Conservation (phyloP, 2,329 filamentous ascomycete genomes). For the Exophiala sp. region DNA sequence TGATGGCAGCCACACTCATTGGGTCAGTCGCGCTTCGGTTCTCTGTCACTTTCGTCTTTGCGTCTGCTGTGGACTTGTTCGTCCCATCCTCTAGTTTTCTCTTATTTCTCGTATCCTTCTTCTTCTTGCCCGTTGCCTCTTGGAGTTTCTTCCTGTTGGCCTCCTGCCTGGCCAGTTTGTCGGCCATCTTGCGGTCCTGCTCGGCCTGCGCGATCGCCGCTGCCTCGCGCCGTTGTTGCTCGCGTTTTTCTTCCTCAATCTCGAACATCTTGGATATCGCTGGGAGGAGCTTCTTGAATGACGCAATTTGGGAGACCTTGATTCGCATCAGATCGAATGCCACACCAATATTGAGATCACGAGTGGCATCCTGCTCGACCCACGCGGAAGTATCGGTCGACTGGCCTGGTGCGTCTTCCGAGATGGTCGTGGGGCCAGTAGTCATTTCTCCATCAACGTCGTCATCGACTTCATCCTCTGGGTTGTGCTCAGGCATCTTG, state of each 20-base stretch:
- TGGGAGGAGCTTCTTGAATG: conserved; percentile 56
- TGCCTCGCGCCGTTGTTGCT: conserved; percentile 12
- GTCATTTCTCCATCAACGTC: conserved; percentile 27
- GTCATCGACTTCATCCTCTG: conserved; percentile 27
- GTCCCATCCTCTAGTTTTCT: not conserved
- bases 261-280: conserved; percentile 53
- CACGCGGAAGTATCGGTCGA: conserved; percentile 2
- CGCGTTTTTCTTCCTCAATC: conserved; percentile 31
- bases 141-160: not conserved
- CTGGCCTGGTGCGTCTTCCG: not conserved
- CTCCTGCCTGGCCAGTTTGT: not conserved
- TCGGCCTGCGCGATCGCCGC: conserved; percentile 6
- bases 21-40: not conserved
- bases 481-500: conserved; percentile 18
- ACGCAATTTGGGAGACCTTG: conserved; percentile 56
- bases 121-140: not conserved
- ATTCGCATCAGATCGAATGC: conserved; percentile 65
- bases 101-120: conserved; percentile 7
- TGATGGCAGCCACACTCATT: not conserved
- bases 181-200: conserved; percentile 2
- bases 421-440: not conserved
- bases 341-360: conserved; percentile 53
- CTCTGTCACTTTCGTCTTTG: conserved; percentile 27
- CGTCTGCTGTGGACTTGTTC: not conserved
- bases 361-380: conserved; percentile 16